A percentile compares a stretch with the other conserved stretches of the same genome.
Conservation (phyloP, 2,329 filamentous ascomycete species). For the Sordariomycetes sp. region DNA sequence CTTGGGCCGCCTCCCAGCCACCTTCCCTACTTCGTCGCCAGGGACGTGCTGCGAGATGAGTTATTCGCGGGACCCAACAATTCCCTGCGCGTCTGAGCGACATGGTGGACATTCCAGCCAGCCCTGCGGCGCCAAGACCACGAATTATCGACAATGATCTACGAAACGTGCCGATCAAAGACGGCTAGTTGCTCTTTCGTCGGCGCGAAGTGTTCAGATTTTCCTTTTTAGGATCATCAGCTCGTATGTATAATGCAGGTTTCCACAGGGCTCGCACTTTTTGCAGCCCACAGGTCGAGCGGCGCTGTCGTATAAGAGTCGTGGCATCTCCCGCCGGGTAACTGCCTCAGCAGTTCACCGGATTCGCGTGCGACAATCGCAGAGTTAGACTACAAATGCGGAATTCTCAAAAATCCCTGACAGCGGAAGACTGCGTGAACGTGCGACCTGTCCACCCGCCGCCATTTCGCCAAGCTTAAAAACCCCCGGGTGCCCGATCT, state of each 20-base stretch:
- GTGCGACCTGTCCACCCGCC: background rate
- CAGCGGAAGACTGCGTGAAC: background rate
- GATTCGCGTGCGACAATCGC: background rate
- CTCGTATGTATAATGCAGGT: too few species aligned
- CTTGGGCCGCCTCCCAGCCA: background rate
- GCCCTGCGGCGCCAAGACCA: slow-evolving; percentile 1
- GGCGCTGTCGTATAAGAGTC: background rate
- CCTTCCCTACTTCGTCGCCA: background rate
- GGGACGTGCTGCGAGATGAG: background rate
- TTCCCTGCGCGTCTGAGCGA: background rate
- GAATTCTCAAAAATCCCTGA: background rate
- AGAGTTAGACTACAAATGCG: background rate
- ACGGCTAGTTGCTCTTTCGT: background rate
- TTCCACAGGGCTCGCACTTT: too few species aligned
- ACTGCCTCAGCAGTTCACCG: background rate
- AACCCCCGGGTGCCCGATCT: background rate
- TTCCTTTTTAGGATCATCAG: too few species aligned
- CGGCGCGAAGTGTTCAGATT: background rate
- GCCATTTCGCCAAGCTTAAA: background rate
- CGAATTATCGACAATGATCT: background rate
- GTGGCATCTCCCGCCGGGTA: background rate
- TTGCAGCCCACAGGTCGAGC: background rate
- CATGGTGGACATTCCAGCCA: background rate
- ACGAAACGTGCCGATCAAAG: background rate
- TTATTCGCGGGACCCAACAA: background rate